Conservation (phyloP, 2,329 filamentous ascomycete genomes). For the Neonectria punicea region DNA sequence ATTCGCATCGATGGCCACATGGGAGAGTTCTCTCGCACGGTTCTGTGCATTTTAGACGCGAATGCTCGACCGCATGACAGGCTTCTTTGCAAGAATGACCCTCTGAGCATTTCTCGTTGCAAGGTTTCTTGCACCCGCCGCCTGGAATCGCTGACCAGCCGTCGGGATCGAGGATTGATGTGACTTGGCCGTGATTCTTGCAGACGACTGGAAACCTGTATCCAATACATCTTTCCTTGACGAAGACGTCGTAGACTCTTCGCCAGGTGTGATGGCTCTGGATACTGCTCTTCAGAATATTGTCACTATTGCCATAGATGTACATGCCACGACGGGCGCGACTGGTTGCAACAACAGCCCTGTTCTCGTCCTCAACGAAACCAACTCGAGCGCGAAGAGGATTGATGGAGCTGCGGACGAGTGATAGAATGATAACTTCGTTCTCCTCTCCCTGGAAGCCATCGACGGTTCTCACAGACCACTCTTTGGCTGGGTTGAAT, state of each 20-base stretch:
- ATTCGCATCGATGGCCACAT: slow-evolving; percentile 35
- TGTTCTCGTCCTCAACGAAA: slow-evolving; percentile 74
- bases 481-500: slow-evolving; percentile 46
- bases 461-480: slow-evolving; percentile 82
- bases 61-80: slow-evolving; percentile 33
- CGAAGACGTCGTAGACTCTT: slow-evolving; percentile 55
- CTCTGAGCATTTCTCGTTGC: slow-evolving; percentile 30
- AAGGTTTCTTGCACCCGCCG: slow-evolving; percentile 32
- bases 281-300: slow-evolving; percentile 56
- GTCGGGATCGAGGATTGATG: slow-evolving; percentile 61
- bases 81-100: slow-evolving; percentile 34
- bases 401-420: slow-evolving; percentile 75
- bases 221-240: slow-evolving; percentile 43
- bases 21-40: slow-evolving; percentile 28
- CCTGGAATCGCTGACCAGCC: slow-evolving; percentile 58
- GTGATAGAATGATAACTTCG: slow-evolving; percentile 80
- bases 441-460: slow-evolving; percentile 94
- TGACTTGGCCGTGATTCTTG: slow-evolving; percentile 63
- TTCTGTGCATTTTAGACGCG: slow-evolving; percentile 45
- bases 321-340: slow-evolving; percentile 84
- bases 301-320: slow-evolving; percentile 80
- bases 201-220: slow-evolving; percentile 71
- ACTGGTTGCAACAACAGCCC: slow-evolving; percentile 68
- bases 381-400: slow-evolving; percentile 64
- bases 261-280: slow-evolving; percentile 55